Evolutionary conservation across 805 yeast species (phyloP).

Genomic region (Starmerella potacharoeniae): DNA sequence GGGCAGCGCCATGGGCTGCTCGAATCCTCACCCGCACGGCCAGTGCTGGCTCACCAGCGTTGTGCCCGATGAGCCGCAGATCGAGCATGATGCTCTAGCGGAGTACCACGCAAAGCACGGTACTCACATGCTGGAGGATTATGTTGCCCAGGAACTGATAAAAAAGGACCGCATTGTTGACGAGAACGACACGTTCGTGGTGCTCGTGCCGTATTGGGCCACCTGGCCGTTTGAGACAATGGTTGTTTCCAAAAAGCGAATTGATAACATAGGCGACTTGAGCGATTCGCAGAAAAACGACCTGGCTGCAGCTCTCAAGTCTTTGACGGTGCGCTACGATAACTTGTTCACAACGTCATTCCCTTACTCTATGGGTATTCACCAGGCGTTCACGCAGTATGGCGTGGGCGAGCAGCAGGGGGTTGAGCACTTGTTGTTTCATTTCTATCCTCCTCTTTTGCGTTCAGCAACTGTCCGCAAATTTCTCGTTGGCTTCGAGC

Average conservation of each 20-base stretch:
- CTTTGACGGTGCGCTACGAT: constrained; percentile 54
- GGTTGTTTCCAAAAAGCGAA: constrained; percentile 45
- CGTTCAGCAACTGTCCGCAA: constrained; percentile 65
- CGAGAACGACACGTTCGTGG: constrained; percentile 52
- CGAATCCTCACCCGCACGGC: constrained; percentile 74
- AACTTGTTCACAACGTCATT: constrained; percentile 57
- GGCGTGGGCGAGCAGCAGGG: constrained; percentile 31
- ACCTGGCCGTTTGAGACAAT: constrained; percentile 72
- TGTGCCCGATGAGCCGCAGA: constrained; percentile 54
- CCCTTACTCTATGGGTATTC: constrained; percentile 76
- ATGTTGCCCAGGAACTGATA: constrained; percentile 42
- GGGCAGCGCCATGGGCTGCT: constrained; percentile 73
- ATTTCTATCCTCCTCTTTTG: constrained; percentile 67
- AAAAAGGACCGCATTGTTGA: constrained; percentile 37
- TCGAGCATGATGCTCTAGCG: constrained; percentile 43
- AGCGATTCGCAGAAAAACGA: constrained; percentile 39
- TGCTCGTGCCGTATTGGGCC: constrained; percentile 73
- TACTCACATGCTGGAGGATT: constrained; percentile 49
- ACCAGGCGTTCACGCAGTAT: constrained; percentile 54
- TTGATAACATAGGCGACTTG: constrained; percentile 35
- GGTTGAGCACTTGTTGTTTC: constrained; percentile 53
- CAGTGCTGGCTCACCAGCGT: constrained; percentile 66
- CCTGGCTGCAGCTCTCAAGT: constrained; percentile 43
- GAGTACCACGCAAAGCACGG: constrained; percentile 36
- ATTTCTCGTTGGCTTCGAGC: constrained; percentile 63